These are phyloP conservation scores for Malassezia slooffiae DNA, from an alignment of 1,284 basidiomycete genomes.

Conservation along the genomic window DNA sequence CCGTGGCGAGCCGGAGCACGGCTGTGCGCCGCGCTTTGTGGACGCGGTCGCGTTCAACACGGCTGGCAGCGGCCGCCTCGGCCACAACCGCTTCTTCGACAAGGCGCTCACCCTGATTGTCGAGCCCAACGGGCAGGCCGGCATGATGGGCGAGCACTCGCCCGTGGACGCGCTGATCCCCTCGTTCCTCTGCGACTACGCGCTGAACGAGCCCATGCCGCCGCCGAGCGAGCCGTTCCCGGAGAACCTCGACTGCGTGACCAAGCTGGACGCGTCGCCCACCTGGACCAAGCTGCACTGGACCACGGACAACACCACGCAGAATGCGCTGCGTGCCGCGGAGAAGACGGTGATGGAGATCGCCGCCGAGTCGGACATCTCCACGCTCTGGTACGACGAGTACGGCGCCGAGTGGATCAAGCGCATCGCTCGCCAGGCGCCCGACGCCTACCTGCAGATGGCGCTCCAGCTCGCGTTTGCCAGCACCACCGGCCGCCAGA, in stretches of 20 bases:
- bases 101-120: slow-evolving; percentile 74
- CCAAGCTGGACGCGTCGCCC: slow-evolving; percentile 36
- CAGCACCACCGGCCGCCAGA: slow-evolving; percentile 63
- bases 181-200: slow-evolving; percentile 77
- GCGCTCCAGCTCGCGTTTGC: slow-evolving; percentile 87
- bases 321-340: slow-evolving; percentile 56
- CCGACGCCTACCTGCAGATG: slow-evolving; percentile 88
- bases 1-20: neutral
- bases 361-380: slow-evolving; percentile 70
- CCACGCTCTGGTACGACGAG: slow-evolving; percentile 70
- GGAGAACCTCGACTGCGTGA: slow-evolving; percentile 20
- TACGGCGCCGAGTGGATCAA: slow-evolving; percentile 90
- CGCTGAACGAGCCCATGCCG: slow-evolving; percentile 53
- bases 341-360: slow-evolving; percentile 56
- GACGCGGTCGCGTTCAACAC: slow-evolving; percentile 70
- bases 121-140: slow-evolving; percentile 73
- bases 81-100: slow-evolving; percentile 83
- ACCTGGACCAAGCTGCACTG: slow-evolving; percentile 64
- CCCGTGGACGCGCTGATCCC: slow-evolving; percentile 84
- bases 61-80: slow-evolving; percentile 59
- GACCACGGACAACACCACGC: slow-evolving; percentile 59
- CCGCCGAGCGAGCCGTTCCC: slow-evolving; percentile 20
- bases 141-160: slow-evolving; percentile 83
- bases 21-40: slow-evolving; percentile 54
- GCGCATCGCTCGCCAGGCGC: slow-evolving; percentile 63